These are phyloP conservation scores for Tulasnella sp. DNA, from an alignment of 768 basidiomycete species.

Conservation along the genomic window DNA sequence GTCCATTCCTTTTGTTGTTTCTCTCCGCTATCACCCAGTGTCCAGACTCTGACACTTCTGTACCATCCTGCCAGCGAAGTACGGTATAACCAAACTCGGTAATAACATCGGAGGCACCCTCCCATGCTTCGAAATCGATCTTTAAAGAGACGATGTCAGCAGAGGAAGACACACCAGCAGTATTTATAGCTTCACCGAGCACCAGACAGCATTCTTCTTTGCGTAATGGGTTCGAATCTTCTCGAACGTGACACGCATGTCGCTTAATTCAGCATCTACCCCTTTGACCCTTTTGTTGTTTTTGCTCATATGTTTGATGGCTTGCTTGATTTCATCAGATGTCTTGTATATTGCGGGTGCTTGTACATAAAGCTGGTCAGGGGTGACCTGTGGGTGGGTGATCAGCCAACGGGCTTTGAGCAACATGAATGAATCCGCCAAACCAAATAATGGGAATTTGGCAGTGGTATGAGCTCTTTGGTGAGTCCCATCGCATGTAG, in stretches of 20 bases:
- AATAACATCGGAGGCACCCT: constrained; percentile 53
- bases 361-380: background rate
- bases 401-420: background rate
- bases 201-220: constrained; percentile 55
- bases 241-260: constrained; percentile 54
- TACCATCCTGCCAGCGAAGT: constrained; percentile 43
- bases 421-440: background rate
- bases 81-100: constrained; percentile 76
- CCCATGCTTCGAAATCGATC: constrained; percentile 72
- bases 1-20: constrained; percentile 41
- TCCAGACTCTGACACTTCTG: constrained; percentile 34
- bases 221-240: constrained; percentile 50
- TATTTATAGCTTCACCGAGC: constrained; percentile 32
- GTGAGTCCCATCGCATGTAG: constrained; percentile 62
- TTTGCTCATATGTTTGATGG: constrained; percentile 60
- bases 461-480: constrained; percentile 49
- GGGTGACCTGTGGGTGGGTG: background rate
- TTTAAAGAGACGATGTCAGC: background rate
- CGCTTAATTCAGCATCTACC: constrained; percentile 36
- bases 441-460: constrained; percentile 58
- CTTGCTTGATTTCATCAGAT: constrained; percentile 41
- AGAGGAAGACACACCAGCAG: background rate
- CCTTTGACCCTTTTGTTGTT: constrained; percentile 68
- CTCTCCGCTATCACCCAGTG: constrained; percentile 58
- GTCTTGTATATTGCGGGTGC: constrained; percentile 31